A percentile compares a stretch with the other conserved stretches of the same genome.
These are phyloP conservation scores for Trichophyton rubrum DNA, from an alignment of 2,329 filamentous ascomycete genomes.

Conservation along the genomic window DNA sequence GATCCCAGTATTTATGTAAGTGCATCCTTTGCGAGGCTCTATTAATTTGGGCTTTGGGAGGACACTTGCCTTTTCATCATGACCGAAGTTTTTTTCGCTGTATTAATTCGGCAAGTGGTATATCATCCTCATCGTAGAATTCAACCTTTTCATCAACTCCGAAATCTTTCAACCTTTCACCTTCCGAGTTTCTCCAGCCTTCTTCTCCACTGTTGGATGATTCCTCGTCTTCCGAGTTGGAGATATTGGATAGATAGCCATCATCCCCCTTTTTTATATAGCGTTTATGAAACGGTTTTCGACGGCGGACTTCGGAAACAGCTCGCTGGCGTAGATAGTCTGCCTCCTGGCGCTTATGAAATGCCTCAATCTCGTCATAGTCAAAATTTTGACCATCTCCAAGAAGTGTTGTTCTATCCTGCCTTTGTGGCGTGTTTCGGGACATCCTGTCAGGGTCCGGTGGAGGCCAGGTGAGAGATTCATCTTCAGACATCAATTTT, in stretches of 20 bases:
- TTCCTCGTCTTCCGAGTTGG: constrained; percentile 12
- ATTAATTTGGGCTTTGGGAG: too few relatives aligned
- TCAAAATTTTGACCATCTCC: constrained; percentile 15
- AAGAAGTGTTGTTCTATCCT: constrained; percentile 8
- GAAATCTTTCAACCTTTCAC: constrained; percentile 50
- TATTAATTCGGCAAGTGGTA: constrained; percentile 46
- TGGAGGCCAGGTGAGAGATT: constrained; percentile 34
- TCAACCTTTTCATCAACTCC: constrained; percentile 54
- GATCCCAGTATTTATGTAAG: too few relatives aligned
- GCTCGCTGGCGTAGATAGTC: constrained; percentile 37
- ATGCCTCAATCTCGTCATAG: constrained; percentile 39
- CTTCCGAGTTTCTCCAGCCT: constrained; percentile 50
- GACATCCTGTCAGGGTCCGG: constrained; percentile 40
- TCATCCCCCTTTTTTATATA: constrained; percentile 16
- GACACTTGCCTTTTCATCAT: not conserved
- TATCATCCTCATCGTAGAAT: constrained; percentile 38
- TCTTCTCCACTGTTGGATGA: constrained; percentile 41
- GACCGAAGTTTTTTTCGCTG: not conserved
- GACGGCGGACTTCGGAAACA: constrained; percentile 24
- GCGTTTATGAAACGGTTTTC: constrained; percentile 32
- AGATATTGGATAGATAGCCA: constrained; percentile 14
- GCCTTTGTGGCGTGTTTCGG: constrained; percentile 17
- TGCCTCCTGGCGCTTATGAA: constrained; percentile 41
- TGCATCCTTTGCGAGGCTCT: too few relatives aligned
- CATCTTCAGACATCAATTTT: constrained; percentile 15